These are phyloP conservation scores for Steccherinum ochraceum DNA, from an alignment of 768 basidiomycete species.

Conservation along the genomic window DNA sequence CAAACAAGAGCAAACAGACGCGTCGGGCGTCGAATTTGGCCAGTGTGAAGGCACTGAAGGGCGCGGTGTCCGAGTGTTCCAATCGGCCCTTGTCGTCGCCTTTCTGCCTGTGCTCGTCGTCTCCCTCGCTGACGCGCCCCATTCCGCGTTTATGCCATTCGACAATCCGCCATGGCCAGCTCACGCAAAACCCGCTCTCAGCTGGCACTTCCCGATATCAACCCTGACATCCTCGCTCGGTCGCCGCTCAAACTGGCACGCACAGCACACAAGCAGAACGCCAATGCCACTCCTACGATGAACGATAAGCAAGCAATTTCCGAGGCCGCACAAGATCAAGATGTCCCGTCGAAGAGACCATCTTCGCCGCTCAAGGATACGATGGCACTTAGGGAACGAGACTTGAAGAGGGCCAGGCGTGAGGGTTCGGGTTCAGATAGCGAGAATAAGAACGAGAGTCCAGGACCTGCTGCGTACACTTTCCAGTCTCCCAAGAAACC, in stretches of 20 bases:
- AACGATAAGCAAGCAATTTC: neutral
- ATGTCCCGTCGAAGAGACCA: conserved; percentile 6
- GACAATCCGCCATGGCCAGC: too few relatives aligned
- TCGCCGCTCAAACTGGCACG: conserved; percentile 3
- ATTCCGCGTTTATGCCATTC: too few relatives aligned
- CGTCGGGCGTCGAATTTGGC: too few relatives aligned
- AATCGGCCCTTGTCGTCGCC: too few relatives aligned
- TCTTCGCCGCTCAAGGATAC: neutral
- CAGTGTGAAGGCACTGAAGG: too few relatives aligned
- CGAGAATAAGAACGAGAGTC: neutral
- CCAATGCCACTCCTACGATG: neutral
- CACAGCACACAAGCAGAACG: neutral
- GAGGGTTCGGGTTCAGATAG: too few relatives aligned
- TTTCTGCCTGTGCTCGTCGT: too few relatives aligned
- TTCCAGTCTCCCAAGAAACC: conserved; percentile 5
- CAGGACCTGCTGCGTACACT: neutral
- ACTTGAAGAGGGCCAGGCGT: conserved; percentile 5
- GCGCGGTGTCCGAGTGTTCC: too few relatives aligned
- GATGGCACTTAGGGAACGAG: conserved; percentile 3
- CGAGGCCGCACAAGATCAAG: neutral
- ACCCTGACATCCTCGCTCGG: neutral
- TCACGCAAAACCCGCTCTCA: conserved; percentile 9
- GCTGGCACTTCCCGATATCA: conserved; percentile 4
- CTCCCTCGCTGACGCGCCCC: too few relatives aligned
- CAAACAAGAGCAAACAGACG: too few relatives aligned